phyloP scores from a whole-genome alignment of 148 eudicot genomes.

The Selenicereus undatus region DNA sequence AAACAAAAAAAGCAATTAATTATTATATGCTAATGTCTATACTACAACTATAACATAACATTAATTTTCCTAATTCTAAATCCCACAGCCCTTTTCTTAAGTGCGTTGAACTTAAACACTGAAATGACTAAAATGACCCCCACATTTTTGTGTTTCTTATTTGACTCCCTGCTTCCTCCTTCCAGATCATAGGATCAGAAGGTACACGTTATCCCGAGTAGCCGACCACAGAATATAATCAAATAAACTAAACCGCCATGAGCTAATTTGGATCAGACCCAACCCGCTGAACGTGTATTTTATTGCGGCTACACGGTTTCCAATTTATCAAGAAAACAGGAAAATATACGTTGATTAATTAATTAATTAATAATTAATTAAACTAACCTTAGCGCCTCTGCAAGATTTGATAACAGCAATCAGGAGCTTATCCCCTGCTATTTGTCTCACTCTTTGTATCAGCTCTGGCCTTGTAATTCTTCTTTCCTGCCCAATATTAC shows the following conservation, averaged over 20 bases:
- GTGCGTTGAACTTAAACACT: too few species aligned
- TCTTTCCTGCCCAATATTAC: constrained; percentile 24
- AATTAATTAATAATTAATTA: not conserved
- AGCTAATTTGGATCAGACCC: not conserved
- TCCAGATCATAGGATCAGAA: too few species aligned
- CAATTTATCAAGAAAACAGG: not conserved
- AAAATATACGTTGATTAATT: not conserved
- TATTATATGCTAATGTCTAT: too few species aligned
- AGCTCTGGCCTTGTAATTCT: constrained; percentile 34
- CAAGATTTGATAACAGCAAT: constrained; percentile 35
- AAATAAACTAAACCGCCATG: not conserved
- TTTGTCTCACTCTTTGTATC: constrained; percentile 31
- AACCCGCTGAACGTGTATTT: not conserved
- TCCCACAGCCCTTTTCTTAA: too few species aligned
- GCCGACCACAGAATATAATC: not conserved
- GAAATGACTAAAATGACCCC: too few species aligned
- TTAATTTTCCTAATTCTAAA: too few species aligned
- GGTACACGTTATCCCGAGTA: not conserved
- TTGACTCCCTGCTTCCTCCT: too few species aligned
- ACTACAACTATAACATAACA: too few species aligned
- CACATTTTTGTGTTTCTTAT: too few species aligned
- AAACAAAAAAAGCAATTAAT: too few species aligned
- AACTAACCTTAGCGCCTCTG: constrained; percentile 22
- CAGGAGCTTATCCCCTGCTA: constrained; percentile 45
- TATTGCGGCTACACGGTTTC: not conserved